Evolutionary conservation across 495 filamentous ascomycete species (phyloP).

Genomic region (Letharia columbiana): DNA sequence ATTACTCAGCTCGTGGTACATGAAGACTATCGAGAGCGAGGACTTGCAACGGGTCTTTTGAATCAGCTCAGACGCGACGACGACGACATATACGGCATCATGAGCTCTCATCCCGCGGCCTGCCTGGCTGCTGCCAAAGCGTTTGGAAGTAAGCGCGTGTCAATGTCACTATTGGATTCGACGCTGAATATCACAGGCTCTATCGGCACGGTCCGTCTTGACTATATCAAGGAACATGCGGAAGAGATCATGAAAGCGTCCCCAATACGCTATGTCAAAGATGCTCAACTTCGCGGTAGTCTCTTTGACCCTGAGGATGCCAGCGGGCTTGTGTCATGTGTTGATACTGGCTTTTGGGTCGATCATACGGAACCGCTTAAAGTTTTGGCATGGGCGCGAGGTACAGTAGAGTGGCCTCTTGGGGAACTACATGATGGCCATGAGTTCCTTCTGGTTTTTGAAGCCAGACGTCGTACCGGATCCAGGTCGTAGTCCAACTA

Average conservation of each 20-base stretch:
- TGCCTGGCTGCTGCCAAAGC: constrained; percentile 26
- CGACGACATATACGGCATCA: constrained; percentile 31
- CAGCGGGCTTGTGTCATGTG: constrained; percentile 27
- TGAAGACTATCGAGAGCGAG: constrained; percentile 27
- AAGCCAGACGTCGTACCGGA: constrained; percentile 24
- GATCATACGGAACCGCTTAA: constrained; percentile 33
- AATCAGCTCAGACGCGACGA: constrained; percentile 23
- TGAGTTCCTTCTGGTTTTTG: constrained; percentile 30
- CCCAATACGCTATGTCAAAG: constrained; percentile 30
- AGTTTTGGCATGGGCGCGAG: constrained; percentile 26
- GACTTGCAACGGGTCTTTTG: constrained; percentile 30
- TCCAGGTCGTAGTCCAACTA: constrained; percentile 13
- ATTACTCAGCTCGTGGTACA: constrained; percentile 35
- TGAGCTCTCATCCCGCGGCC: constrained; percentile 32
- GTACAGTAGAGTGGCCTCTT: constrained; percentile 31
- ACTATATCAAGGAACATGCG: constrained; percentile 26
- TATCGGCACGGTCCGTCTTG: constrained; percentile 21
- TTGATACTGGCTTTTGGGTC: constrained; percentile 33
- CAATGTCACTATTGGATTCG: constrained; percentile 3
- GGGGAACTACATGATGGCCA: constrained; percentile 33
- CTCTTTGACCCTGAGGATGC: constrained; percentile 26
- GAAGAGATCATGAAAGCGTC: constrained; percentile 28
- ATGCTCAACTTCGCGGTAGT: constrained; percentile 29
- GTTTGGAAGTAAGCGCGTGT: constrained; percentile 25
- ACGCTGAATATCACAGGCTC: constrained; percentile 17